Evolutionary conservation across 208 protist genomes (phyloP).

Genomic region (Leishmania gerbilli): DNA sequence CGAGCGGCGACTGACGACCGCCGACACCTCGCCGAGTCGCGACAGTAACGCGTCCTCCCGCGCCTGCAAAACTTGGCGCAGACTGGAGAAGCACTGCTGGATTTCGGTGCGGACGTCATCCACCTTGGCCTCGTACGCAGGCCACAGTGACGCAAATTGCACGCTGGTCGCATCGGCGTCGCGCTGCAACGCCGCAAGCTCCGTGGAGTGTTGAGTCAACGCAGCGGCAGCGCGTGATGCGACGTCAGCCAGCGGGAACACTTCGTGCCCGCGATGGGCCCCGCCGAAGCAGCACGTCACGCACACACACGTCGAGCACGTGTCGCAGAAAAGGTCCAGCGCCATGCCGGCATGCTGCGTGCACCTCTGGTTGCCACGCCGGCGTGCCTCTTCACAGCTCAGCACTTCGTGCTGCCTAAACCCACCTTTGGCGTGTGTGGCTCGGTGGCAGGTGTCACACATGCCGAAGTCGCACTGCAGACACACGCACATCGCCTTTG

Average conservation of each 20-base stretch:
- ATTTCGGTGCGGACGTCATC: constrained; percentile 35
- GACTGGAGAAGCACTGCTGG: constrained; percentile 30
- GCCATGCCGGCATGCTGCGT: constrained; percentile 44
- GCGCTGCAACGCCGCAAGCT: constrained; percentile 17
- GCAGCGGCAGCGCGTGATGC: constrained; percentile 9
- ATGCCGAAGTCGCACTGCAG: constrained; percentile 75
- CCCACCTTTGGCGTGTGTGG: constrained; percentile 61
- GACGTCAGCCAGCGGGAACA: constrained; percentile 50
- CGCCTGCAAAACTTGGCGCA: constrained; percentile 42
- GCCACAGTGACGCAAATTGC: constrained; percentile 12
- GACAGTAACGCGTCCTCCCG: constrained; percentile 44
- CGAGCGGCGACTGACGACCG: constrained; percentile 13
- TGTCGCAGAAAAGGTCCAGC: constrained; percentile 74
- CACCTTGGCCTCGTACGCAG: constrained; percentile 32
- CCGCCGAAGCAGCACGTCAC: constrained; percentile 77
- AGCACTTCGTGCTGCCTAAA: constrained; percentile 67
- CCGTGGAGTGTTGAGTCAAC: constrained; percentile 15
- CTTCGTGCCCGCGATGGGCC: constrained; percentile 60
- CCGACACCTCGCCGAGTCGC: constrained; percentile 13
- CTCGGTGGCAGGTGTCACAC: constrained; percentile 45
- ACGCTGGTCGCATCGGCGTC: constrained; percentile 3
- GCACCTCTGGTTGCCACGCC: constrained; percentile 32
- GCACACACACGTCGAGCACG: constrained; percentile 56
- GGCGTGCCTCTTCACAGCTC: constrained; percentile 32
- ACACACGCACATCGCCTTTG: constrained; percentile 37